Evolutionary conservation across 176 grass and related monocot genomes (phyloP), one percentile per base, ranked within the genome.

Genomic region (Aegilops sharonensis): DNA sequence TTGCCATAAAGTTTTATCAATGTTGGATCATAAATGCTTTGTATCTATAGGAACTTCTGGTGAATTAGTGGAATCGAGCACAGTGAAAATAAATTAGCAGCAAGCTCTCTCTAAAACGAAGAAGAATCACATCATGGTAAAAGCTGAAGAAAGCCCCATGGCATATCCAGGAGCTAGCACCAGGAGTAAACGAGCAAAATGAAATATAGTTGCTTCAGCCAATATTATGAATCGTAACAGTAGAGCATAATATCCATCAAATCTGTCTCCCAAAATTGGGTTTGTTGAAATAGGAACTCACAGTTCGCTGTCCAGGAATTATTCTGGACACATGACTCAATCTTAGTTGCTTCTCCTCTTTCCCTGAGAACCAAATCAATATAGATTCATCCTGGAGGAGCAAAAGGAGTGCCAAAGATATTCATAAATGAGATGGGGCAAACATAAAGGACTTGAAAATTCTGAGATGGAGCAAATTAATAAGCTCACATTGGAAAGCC

Each of bases 281-380:
- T 18, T 69, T 69, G 13, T 12, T 70, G 21, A 70, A 87, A 79
- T 23, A 54, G 23, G 54, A 80, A 85, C 91, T 95, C 79, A 95
- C 93, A 54, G 93, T 95, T 90, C 93, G 86, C 73, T 95, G 93
- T 84, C 93, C 93, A 74, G 93, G 93, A 84, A 95, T 95, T 87
- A 95, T 95, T 91, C 93, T 95, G 63, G 93, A 95, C 39, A 95
- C 93, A 89, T 95, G 93, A 60, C 91, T 95, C 88, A 95, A 87
- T 71, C 90, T 95, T 80, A 95, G 88, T 65, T 92, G 91, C 61
- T 95, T 95, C 85, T 95, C 91, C 79, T 95, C 93, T 92, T 95
- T 95, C 14, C 93, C 93, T 24, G 93, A 95, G 85, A 95, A 92
- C 93, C 93, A 95, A 87, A 95, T 95, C 77, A 95, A 84, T 37